Base-by-base conservation (phyloP, 495 filamentous ascomycete species). In the Hypoxylon rickii region DNA sequence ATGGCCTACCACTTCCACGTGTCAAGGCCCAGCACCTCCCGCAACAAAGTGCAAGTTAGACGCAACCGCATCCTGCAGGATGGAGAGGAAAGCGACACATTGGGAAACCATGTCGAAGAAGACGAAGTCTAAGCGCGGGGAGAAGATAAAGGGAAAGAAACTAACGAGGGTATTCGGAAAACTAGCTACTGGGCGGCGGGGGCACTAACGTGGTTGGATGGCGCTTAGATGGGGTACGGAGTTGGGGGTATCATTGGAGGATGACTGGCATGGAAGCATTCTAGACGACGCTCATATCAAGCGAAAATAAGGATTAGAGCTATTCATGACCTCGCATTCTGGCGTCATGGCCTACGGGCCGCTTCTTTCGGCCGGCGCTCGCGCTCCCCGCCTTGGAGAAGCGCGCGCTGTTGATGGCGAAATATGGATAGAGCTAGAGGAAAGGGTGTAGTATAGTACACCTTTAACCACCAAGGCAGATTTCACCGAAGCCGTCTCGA, bases 231-330 rank as follows among this genome's bases (percentile, higher is more conserved):
- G 44, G 45, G 32, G 43, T 40, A 42, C 37, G 47, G 51, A 38
- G 17, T 38, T 50, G 59, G 58, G n/a, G 58, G 51, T 40, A 52
- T n/a, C 46, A 46, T 42, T 33, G 31, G 44, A 44, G 52, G 16
- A 36, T 63, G 59, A 63, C 59, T 63, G 59, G 59, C 53, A 63
- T 63, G 45, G 59, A 63, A 63, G 22, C 34, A 44, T 57, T 58
- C 59, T 54, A 58, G 59, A 63, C 19, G 44, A 40, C 26, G 41
- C 41, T 50, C 49, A 50, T 32, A 22, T 48, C 32, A 16, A 54
- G 29, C 37, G 47, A 53, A 39, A 41, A 58, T 20, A 5, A 37
- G 17, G 43, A 16, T 53, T 45, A 51, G 44, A 13, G 16, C 44
- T 38, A 26, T n/a, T 38, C 19, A 33, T 33, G 33, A 31, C 26